Evolutionary conservation across 2,329 filamentous ascomycete genomes (phyloP), one percentile per base, ranked within the genome.

Genomic region (Calonectria ilicicola): DNA sequence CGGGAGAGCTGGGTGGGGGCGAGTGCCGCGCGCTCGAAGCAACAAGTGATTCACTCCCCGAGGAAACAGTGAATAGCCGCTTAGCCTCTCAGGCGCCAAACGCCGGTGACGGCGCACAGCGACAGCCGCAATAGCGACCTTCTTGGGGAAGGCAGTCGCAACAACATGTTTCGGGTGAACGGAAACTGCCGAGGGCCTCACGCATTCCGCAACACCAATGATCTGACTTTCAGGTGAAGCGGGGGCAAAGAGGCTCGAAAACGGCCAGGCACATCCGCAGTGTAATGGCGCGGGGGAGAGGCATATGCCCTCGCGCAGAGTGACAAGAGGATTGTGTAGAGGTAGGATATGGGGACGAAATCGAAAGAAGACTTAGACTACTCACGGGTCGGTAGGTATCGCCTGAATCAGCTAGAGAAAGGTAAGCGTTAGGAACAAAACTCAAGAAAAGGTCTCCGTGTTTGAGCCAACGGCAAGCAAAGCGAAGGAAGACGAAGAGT

Each of bases 311-410:
- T 68, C n/a, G 75, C 65, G 72, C 40, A 42, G 64, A 42, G 64
- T 69, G 40, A 42, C 69, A 27, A 58, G 49, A 63, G 35, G 51
- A 68, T 78, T 77, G 78, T 74, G 74, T 72, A 66, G 67, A 72
- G 72, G 53, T 62, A 60, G 42, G 56, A 69, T 56, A 76, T 62
- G 65, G 68, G 58, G 64, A 62, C 63, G 51, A 47, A 60, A 65
- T 73, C 65, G 68, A 56, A 73, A 76, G 47, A 69, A 72, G 69
- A 74, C 27, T 65, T 65, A 68, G 65, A 63, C 68, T 76, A 88
- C 88, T 89, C 84, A 89, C 90, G 81, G 89, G 89, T 83, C 90
- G 89, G 83, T 91, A 91, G 76, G 85, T 91, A 81, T 91, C 89
- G 84, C 88, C 88, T 79, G 88, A 87, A 80, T 91, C 90, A 83